Base-by-base conservation (phyloP, 768 basidiomycete species). In the Rhodosporidiobolus sp. region DNA sequence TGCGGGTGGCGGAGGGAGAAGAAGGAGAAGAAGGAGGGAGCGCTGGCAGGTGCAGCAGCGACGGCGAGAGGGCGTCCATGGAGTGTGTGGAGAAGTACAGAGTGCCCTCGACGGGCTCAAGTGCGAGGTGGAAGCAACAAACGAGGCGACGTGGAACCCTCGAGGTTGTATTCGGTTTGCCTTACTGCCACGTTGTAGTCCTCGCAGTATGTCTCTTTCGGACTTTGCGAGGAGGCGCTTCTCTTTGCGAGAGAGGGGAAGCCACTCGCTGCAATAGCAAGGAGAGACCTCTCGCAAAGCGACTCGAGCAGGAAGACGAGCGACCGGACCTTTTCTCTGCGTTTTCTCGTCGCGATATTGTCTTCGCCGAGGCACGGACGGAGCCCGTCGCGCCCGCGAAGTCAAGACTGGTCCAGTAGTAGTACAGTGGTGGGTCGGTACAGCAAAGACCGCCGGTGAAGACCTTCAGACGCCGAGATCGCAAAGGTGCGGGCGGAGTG, bases 401-500 rank as follows among this genome's bases (percentile, higher is more conserved):
- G 43, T 48, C 14, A 7, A 14, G 67, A 63, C n/a, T n/a, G 26
- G 45, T 60, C 7, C 45, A 68, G 43, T 34, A 43, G n/a, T 9
- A 30, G 26, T 30, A 0, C 34, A 52, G 19, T 19, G 9, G 28
- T 3, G 11, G 1, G 22, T 2, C 38, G 62, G 26, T 14, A 14
- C 8, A 43, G 8, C 8, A 43, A 43, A 14, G 38, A 14, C 38
- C 38, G 38, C 7, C 8, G 38, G 38, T 43, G 38, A 14, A 43
- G 38, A 8, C 34, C 68, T 28, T n/a, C n/a, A 32, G 7, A 3
- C 12, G 9, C 46, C 65, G 24, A 87, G 61, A 80, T 88, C 85
- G 76, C 88, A 89, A 28, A 79, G 81, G 32, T 85, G 85, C 8
- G 88, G 86, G 22, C 88, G 81, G 46, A 90, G 77, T 9, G 87